Base-by-base conservation (phyloP, 2,329 filamentous ascomycete genomes). In the Fusarium haematococcum region DNA sequence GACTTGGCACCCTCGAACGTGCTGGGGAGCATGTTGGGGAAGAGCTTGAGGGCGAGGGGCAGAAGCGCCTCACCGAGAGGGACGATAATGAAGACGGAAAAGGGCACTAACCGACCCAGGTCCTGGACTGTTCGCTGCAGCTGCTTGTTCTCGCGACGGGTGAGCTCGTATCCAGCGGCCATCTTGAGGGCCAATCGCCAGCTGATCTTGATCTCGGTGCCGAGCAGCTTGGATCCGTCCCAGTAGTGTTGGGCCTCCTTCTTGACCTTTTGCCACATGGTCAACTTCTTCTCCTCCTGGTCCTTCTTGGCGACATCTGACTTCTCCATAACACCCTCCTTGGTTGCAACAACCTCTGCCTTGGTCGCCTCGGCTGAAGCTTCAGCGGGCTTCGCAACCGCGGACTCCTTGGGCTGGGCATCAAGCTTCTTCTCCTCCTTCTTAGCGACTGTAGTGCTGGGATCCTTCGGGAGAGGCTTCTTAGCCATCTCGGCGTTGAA, bases 141-240 rank as follows among this genome's bases (percentile, higher is more conserved):
- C 89, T 98, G 97, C 80, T 95, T 91, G 85, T 97, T 91, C 86
- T 99, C 97, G 86, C 97, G 91, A 74, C 97, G 92, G 68, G 94
- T 98, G 74, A 99, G 91, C 84, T 99, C 97, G 85, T 99, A 99
- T 9, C 97, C 97, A 68, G 94, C 95, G 16, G 95, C 95, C 97
- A 99, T 99, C 87, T 98, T 98, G 83, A 98, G 84, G 7, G 95
- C 97, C 75, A 99, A 86, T 73, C 93, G 93, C 71, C 93, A 94
- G 83, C 96, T 98, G 82, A 99, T 99, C 84, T 88, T 94, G 81
- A 98, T 92, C 85, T 99, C 97, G 2, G 95, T 94, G 25, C 93
- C 95, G 76, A 99, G 87, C 79, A 99, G 88, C 85, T 99, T 99
- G 32, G 95, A 98, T 69, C 97, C 97, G 84, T 99, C 97, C 96